Evolutionary conservation across 2,329 filamentous ascomycete species (phyloP).

Genomic region (Alternaria dauci): DNA sequence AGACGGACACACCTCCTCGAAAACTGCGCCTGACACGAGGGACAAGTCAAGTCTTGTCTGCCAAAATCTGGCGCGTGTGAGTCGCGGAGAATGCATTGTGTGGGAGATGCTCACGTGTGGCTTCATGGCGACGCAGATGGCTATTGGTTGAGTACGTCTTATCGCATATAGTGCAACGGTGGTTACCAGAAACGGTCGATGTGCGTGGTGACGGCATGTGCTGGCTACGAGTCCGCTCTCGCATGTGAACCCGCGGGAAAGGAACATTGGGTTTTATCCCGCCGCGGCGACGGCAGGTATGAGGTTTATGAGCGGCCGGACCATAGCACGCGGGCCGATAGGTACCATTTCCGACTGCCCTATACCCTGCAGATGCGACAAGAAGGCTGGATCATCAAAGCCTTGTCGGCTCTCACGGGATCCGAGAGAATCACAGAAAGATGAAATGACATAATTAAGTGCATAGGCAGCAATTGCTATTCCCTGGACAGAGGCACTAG

Average conservation of each 20-base stretch:
- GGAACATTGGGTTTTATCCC: not conserved
- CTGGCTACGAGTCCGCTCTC: not conserved
- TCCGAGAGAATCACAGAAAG: not conserved
- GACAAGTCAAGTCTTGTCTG: not conserved
- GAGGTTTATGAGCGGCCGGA: not conserved
- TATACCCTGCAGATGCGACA: not conserved
- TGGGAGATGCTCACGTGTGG: not conserved
- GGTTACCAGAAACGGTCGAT: not conserved
- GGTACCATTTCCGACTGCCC: not conserved
- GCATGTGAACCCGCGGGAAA: not conserved
- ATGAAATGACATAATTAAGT: not conserved
- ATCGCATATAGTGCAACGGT: not conserved
- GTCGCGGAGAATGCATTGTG: not conserved
- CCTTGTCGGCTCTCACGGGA: not conserved
- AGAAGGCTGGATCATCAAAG: not conserved
- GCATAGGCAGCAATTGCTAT: not conserved
- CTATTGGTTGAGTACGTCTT: not conserved
- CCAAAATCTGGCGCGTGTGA: not conserved
- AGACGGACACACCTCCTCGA: not conserved
- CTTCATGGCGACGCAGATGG: conserved; percentile 1
- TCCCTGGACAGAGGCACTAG: not conserved
- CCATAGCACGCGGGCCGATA: not conserved
- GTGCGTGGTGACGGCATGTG: not conserved
- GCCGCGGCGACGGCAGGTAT: not conserved
- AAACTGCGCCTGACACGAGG: not conserved